A percentile compares a stretch with the other conserved stretches of the same genome.
Conservation (phyloP, 768 basidiomycete species). For the Hirschioporus abietinus region DNA sequence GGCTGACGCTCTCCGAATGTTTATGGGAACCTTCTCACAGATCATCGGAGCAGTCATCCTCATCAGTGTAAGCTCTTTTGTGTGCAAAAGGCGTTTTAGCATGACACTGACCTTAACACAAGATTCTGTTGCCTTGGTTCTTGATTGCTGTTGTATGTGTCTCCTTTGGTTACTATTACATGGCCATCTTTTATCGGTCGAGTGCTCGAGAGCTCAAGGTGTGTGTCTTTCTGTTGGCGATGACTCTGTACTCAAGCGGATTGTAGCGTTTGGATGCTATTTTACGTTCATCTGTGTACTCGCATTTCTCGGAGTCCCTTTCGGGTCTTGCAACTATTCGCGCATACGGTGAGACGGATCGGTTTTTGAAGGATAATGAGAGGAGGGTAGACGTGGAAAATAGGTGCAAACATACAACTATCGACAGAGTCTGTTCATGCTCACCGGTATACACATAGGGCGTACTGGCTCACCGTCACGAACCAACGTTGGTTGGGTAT, state of each 20-base stretch:
- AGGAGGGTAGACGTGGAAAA: constrained; percentile 81
- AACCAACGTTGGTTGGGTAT: constrained; percentile 93
- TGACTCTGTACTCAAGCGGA: neutral
- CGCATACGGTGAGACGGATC: constrained; percentile 73
- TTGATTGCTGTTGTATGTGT: constrained; percentile 66
- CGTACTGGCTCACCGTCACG: constrained; percentile 81
- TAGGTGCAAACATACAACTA: constrained; percentile 34
- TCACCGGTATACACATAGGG: constrained; percentile 32
- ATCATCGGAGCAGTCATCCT: constrained; percentile 76
- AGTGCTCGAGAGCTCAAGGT: constrained; percentile 87
- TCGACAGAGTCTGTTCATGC: constrained; percentile 5
- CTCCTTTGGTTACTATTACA: constrained; percentile 56
- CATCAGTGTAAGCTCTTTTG: constrained; percentile 33
- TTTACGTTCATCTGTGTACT: constrained; percentile 81
- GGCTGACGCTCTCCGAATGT: constrained; percentile 73
- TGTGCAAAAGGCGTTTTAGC: constrained; percentile 3
- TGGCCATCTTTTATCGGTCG: constrained; percentile 77
- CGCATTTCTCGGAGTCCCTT: constrained; percentile 89
- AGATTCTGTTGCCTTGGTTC: constrained; percentile 80
- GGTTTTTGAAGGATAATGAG: constrained; percentile 75
- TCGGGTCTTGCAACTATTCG: constrained; percentile 84
- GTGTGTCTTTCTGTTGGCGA: constrained; percentile 11
- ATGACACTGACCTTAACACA: constrained; percentile 13
- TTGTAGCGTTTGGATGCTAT: constrained; percentile 55
- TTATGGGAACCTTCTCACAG: constrained; percentile 53